Percentiles rank a stretch among this genome's conserved stretches.
Evolutionary conservation across 2,329 filamentous ascomycete species (phyloP).

Genomic region (Trichoderma sp.): DNA sequence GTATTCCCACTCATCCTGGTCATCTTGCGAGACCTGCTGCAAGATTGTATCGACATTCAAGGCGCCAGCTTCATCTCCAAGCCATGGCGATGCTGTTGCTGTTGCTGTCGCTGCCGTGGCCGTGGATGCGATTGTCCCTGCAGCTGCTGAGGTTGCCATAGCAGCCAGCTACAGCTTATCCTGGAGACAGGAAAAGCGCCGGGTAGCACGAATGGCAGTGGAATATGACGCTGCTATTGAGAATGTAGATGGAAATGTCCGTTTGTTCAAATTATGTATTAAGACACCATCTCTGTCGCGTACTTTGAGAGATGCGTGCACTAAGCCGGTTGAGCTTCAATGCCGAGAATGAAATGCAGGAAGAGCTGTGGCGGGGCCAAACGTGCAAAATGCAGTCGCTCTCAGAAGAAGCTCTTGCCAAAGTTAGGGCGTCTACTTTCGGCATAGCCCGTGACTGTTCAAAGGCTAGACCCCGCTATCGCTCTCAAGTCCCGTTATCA

Average conservation of each 20-base stretch:
- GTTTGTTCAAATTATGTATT: not conserved
- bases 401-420: constrained; percentile 11
- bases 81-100: not conserved
- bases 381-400: constrained; percentile 7
- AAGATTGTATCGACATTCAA: constrained; percentile 30
- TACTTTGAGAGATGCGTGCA: not conserved
- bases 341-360: not conserved
- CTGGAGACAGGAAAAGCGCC: not conserved
- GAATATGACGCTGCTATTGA: not conserved
- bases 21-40: constrained; percentile 33
- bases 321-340: not conserved
- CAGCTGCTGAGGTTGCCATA: constrained; percentile 8
- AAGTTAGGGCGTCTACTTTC: not conserved
- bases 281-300: not conserved
- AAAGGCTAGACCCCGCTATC: constrained; percentile 10
- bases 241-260: not conserved
- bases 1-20: constrained; percentile 64
- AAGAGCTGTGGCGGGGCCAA: constrained; percentile 6
- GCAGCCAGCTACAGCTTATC: not conserved
- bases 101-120: not conserved
- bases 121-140: not conserved
- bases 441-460: constrained; percentile 1
- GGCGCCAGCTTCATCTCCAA: constrained; percentile 28
- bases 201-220: not conserved
- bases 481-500: constrained; percentile 13